Conservation (phyloP, 805 yeast genomes). For the Saccharomycopsis capsularis region DNA sequence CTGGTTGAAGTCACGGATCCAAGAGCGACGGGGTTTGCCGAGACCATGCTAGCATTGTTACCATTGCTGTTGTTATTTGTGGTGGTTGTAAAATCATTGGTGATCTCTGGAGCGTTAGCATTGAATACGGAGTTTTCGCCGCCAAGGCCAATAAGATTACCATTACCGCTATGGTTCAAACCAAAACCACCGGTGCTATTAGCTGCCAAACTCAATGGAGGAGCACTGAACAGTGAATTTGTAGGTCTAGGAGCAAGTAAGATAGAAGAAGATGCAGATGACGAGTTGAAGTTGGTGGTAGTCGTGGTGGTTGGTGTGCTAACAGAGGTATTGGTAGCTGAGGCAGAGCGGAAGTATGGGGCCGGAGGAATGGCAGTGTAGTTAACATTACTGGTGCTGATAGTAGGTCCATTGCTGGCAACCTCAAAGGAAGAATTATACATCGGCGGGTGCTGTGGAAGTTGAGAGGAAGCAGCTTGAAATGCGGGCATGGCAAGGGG, state of each 20-base stretch:
- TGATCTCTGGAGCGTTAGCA: too few species aligned
- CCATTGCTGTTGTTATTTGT: not conserved
- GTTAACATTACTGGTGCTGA: not conserved
- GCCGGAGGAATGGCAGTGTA: not conserved
- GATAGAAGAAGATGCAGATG: not conserved
- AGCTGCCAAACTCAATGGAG: not conserved
- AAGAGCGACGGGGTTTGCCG: not conserved
- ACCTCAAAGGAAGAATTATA: not conserved
- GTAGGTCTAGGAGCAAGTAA: slow-evolving; percentile 15
- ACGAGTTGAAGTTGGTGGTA: slow-evolving; percentile 3
- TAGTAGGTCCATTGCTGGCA: not conserved
- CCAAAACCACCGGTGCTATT: not conserved
- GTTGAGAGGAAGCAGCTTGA: not conserved
- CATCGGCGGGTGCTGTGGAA: not conserved
- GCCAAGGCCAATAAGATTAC: not conserved
- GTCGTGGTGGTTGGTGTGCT: not conserved
- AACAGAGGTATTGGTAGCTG: not conserved
- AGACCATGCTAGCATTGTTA: not conserved
- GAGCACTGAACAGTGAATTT: not conserved
- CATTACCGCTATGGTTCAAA: too few species aligned
- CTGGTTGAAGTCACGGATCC: not conserved
- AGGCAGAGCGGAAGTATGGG: not conserved
- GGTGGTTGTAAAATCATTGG: not conserved
- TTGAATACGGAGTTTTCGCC: too few species aligned
- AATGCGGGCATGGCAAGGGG: too few species aligned